phyloP scores from a whole-genome alignment of 352 stramenopile species.

The Globisporangium carolinianum region DNA sequence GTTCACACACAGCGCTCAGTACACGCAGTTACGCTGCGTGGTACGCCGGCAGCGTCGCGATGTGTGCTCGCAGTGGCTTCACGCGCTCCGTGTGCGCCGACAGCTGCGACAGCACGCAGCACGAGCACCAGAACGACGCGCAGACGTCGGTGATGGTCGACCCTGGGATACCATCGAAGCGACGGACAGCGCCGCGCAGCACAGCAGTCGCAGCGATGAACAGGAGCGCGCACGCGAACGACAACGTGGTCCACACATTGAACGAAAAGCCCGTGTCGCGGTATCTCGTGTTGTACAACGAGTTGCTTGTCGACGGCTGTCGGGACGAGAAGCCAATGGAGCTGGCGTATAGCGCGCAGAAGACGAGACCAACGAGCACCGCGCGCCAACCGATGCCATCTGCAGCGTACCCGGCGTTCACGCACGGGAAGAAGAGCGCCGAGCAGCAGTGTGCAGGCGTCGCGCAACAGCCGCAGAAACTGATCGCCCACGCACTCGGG shows the following conservation, averaged over 20 bases:
- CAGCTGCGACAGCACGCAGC: slow-evolving; percentile 21
- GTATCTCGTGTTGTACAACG: too few relatives aligned
- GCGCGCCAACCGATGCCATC: slow-evolving; percentile 7
- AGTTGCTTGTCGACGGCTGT: too few relatives aligned
- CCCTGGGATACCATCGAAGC: slow-evolving; percentile 10
- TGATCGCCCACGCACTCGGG: slow-evolving; percentile 9
- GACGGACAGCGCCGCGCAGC: neutral
- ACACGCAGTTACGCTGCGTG: neutral
- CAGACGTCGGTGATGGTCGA: slow-evolving; percentile 9
- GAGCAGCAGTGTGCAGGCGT: slow-evolving; percentile 17
- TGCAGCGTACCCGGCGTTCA: slow-evolving; percentile 12
- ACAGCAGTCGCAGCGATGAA: neutral
- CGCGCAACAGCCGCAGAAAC: slow-evolving; percentile 20
- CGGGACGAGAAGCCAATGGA: too few relatives aligned
- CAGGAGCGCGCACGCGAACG: neutral
- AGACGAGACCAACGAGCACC: slow-evolving; percentile 1
- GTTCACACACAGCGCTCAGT: too few relatives aligned
- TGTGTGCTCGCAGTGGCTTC: neutral
- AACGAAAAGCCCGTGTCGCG: too few relatives aligned
- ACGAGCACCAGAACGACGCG: slow-evolving; percentile 14
- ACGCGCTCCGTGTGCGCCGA: slow-evolving; percentile 15
- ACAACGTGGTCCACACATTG: too few relatives aligned
- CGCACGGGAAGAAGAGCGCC: slow-evolving; percentile 18
- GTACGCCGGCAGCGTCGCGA: neutral
- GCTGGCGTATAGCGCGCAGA: slow-evolving; percentile 2